A percentile compares a stretch with the other conserved stretches of the same genome.
These are phyloP conservation scores for Kodamaea arcana DNA, from an alignment of 1,139 yeast genomes.

Conservation along the genomic window DNA sequence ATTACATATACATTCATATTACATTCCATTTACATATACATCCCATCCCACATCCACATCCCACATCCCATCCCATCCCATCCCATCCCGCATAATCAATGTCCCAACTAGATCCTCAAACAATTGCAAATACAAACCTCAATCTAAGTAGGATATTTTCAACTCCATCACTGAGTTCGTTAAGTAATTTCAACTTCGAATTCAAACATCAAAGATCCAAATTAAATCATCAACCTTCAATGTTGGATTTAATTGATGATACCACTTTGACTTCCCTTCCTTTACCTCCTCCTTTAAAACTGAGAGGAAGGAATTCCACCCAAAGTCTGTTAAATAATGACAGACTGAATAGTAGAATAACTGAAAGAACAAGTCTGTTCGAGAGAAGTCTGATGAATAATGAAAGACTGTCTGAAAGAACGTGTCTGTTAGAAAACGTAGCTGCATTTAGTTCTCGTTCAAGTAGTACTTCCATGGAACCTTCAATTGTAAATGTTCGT, in stretches of 20 bases:
- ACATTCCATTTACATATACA: neutral
- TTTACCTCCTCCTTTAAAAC: slow-evolving; percentile 50
- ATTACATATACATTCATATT: neutral
- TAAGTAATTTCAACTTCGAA: slow-evolving; percentile 1
- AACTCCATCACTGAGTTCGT: slow-evolving; percentile 4
- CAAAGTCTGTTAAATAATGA: slow-evolving; percentile 2
- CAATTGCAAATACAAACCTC: slow-evolving; percentile 14
- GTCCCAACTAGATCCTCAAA: slow-evolving; percentile 9
- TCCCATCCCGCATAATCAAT: too few species aligned
- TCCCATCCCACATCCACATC: neutral
- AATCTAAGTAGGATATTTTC: slow-evolving; percentile 12
- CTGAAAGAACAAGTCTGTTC: neutral
- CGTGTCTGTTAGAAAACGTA: too few species aligned
- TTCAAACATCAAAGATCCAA: neutral
- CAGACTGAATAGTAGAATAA: neutral
- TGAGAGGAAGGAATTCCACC: slow-evolving; percentile 9
- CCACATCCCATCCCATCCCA: neutral
- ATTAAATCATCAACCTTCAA: slow-evolving; percentile 34
- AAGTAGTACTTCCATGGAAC: neutral
- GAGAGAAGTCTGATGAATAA: neutral
- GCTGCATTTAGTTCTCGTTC: neutral
- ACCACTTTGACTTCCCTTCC: slow-evolving; percentile 64
- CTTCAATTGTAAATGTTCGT: slow-evolving; percentile 1
- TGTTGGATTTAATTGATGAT: slow-evolving; percentile 59
- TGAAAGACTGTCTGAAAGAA: neutral